phyloP scores from a whole-genome alignment of 2,329 filamentous ascomycete genomes.

The Proliferodiscus dingleyae region DNA sequence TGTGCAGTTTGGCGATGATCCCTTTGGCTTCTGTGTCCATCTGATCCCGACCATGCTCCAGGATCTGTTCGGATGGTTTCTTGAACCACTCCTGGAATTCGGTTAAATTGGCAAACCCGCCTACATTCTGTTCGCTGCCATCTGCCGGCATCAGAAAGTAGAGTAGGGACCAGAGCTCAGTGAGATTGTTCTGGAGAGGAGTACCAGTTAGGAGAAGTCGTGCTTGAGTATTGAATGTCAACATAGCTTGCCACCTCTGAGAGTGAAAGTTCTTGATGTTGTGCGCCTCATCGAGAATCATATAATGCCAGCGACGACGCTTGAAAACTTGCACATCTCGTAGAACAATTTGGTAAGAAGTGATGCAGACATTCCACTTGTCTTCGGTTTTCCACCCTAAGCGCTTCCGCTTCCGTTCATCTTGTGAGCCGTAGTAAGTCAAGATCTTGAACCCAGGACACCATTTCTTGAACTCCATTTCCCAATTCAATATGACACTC shows the following conservation, averaged over 20 bases:
- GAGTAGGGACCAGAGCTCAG: conserved; percentile 92
- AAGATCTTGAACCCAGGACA: conserved; percentile 96
- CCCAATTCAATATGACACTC: conserved; percentile 98
- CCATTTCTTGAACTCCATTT: conserved; percentile 99
- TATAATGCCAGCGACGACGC: conserved; percentile 90
- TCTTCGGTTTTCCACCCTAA: conserved; percentile 92
- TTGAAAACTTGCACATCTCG: conserved; percentile 94
- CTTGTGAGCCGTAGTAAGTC: conserved; percentile 90
- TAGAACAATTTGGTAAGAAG: conserved; percentile 92
- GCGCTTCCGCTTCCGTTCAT: conserved; percentile 87
- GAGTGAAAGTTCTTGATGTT: conserved; percentile 99
- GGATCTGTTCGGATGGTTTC: conserved; percentile 89
- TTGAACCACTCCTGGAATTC: conserved; percentile 97
- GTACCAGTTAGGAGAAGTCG: conserved; percentile 88
- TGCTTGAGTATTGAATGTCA: conserved; percentile 87
- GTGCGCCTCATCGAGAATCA: conserved; percentile 96
- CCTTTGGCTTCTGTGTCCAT: conserved; percentile 91
- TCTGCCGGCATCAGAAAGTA: conserved; percentile 95
- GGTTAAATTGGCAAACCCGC: conserved; percentile 88
- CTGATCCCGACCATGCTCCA: conserved; percentile 88
- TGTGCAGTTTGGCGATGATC: conserved; percentile 90
- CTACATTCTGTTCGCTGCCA: conserved; percentile 66
- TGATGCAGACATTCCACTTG: conserved; percentile 95
- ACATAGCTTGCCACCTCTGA: conserved; percentile 89
- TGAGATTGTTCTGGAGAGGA: conserved; percentile 92